These are phyloP conservation scores for Termitomyces sp. DNA, from an alignment of 768 basidiomycete genomes.

Conservation along the genomic window DNA sequence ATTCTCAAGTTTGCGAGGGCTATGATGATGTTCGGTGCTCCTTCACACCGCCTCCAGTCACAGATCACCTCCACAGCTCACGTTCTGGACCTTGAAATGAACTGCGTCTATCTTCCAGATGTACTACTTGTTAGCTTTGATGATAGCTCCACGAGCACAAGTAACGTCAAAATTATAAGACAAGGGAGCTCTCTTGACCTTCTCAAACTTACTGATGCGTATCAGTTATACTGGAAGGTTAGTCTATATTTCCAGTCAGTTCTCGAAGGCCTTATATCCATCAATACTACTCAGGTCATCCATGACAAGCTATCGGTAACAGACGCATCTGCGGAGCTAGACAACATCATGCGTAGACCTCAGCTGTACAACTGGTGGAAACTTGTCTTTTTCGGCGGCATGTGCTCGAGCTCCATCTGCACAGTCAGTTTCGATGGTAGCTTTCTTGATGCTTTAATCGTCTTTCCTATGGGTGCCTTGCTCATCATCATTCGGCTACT, in stretches of 20 bases:
- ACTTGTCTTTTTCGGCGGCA: conserved; percentile 64
- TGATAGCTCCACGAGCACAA: conserved; percentile 74
- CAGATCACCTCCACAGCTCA: conserved; percentile 76
- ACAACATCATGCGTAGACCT: conserved; percentile 62
- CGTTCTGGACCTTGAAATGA: conserved; percentile 66
- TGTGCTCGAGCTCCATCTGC: conserved; percentile 73
- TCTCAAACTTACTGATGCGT: conserved; percentile 67
- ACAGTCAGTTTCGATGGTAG: conserved; percentile 67
- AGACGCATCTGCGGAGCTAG: conserved; percentile 65
- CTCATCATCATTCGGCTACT: conserved; percentile 70
- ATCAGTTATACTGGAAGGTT: conserved; percentile 72
- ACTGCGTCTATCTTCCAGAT: conserved; percentile 72
- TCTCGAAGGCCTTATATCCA: not conserved
- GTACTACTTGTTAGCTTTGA: conserved; percentile 80
- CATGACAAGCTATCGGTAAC: conserved; percentile 75
- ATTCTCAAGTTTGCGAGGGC: conserved; percentile 77
- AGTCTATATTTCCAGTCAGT: conserved; percentile 8
- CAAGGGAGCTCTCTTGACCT: conserved; percentile 70
- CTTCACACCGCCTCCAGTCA: conserved; percentile 75
- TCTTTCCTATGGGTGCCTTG: conserved; percentile 71
- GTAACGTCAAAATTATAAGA: conserved; percentile 73
- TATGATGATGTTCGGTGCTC: conserved; percentile 88
- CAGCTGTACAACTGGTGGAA: conserved; percentile 59
- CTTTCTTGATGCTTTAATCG: conserved; percentile 69
- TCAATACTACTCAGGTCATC: conserved; percentile 50